phyloP scores from a whole-genome alignment of 495 filamentous ascomycete species.

The Penicillium turbatum region DNA sequence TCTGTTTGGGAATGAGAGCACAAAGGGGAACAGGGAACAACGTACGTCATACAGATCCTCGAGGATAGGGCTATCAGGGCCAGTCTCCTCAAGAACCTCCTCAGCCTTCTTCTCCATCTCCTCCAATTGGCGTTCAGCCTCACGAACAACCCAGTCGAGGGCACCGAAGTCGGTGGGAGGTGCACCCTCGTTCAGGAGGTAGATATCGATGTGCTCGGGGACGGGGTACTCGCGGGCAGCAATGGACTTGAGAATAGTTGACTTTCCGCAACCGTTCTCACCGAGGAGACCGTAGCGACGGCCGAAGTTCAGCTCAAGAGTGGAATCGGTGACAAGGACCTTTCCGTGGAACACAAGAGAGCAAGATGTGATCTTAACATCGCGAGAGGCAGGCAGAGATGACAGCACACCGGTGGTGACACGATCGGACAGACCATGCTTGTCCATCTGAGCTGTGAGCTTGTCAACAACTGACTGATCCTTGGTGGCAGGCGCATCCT shows the following conservation, averaged over 20 bases:
- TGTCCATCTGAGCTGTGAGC: constrained; percentile 83
- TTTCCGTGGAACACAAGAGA: constrained; percentile 96
- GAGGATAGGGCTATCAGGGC: constrained; percentile 84
- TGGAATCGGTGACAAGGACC: constrained; percentile 89
- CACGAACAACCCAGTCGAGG: constrained; percentile 92
- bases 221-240: constrained; percentile 90
- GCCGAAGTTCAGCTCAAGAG: constrained; percentile 87
- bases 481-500: constrained; percentile 64
- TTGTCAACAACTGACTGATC: constrained; percentile 73
- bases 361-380: constrained; percentile 93
- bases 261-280: constrained; percentile 99
- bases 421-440: constrained; percentile 92
- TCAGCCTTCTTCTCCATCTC: constrained; percentile 84
- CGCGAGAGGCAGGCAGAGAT: constrained; percentile 75
- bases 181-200: constrained; percentile 97
- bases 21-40: constrained; percentile 5
- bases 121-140: constrained; percentile 92
- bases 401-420: constrained; percentile 97
- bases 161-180: constrained; percentile 83
- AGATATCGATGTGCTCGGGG: constrained; percentile 96
- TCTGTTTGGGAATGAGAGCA: neutral
- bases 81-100: constrained; percentile 83
- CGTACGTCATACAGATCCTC: constrained; percentile 95
- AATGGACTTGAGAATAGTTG: constrained; percentile 92
- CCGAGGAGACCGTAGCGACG: constrained; percentile 92